A percentile compares a stretch with the other conserved stretches of the same genome.
phyloP scores from a whole-genome alignment of 805 yeast species.

The Candida quercuum region DNA sequence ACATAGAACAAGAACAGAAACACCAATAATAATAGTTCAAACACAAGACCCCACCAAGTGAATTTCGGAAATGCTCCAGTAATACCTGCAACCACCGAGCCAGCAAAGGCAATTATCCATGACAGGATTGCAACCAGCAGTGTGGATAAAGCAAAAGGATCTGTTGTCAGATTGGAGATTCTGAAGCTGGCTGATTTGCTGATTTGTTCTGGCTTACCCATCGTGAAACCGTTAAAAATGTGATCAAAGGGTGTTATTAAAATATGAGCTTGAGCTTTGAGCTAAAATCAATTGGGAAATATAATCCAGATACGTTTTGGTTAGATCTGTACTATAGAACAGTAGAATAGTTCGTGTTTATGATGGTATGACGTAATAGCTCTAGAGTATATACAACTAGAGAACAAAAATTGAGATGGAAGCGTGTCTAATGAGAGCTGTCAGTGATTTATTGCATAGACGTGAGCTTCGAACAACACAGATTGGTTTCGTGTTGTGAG shows the following conservation, averaged over 20 bases:
- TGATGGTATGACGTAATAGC: too few relatives aligned
- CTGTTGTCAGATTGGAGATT: conserved; percentile 55
- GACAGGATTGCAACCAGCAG: conserved; percentile 67
- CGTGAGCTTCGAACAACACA: too few relatives aligned
- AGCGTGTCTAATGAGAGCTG: too few relatives aligned
- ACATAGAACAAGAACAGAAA: conserved; percentile 49
- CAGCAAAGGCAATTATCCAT: conserved; percentile 87
- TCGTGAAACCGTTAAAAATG: neutral
- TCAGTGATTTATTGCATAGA: too few relatives aligned
- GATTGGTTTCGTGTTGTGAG: too few relatives aligned
- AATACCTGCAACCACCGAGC: conserved; percentile 58
- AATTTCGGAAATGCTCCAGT: conserved; percentile 61
- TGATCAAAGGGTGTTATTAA: too few relatives aligned
- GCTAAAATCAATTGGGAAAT: neutral
- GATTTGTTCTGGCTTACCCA: neutral
- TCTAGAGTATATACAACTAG: too few relatives aligned
- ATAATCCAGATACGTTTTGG: too few relatives aligned
- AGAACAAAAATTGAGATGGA: too few relatives aligned
- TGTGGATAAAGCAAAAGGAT: conserved; percentile 86
- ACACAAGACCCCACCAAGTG: conserved; percentile 96
- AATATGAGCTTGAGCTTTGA: neutral
- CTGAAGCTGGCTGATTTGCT: conserved; percentile 14
- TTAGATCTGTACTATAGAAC: too few relatives aligned
- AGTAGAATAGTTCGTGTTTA: too few relatives aligned
- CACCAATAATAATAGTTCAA: conserved; percentile 57